phyloP scores from a whole-genome alignment of 192 early-diverging fungal genomes.

The Entomortierella lignicola region DNA sequence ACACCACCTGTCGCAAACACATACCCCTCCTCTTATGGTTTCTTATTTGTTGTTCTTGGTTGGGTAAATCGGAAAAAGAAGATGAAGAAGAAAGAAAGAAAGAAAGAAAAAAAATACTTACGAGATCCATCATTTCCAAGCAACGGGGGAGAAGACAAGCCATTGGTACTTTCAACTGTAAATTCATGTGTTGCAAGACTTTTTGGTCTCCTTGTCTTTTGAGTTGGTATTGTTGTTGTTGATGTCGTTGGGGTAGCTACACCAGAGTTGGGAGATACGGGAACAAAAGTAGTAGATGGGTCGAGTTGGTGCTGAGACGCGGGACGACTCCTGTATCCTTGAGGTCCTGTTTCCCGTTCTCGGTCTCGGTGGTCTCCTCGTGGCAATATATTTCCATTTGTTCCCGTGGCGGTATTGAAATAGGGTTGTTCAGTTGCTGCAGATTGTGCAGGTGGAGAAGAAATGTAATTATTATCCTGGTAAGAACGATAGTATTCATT shows the following conservation, averaged over 20 bases:
- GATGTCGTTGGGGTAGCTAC: not conserved
- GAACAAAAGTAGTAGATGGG: slow-evolving; percentile 6
- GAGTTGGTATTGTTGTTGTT: slow-evolving; percentile 1
- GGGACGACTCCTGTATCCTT: slow-evolving; percentile 41
- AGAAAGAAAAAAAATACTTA: slow-evolving; percentile 10
- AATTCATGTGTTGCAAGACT: slow-evolving; percentile 45
- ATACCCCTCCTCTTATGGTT: no score
- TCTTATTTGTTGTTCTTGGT: not conserved
- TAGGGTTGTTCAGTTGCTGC: slow-evolving; percentile 15
- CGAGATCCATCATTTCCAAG: slow-evolving; percentile 26
- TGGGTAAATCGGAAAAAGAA: not conserved
- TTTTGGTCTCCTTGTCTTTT: slow-evolving; percentile 42
- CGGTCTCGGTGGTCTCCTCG: slow-evolving; percentile 24
- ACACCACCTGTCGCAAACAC: no score
- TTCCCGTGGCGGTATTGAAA: slow-evolving; percentile 16
- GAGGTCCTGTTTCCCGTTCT: slow-evolving; percentile 10
- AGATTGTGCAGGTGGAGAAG: not conserved
- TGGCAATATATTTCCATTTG: slow-evolving; percentile 22
- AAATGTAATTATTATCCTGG: not conserved
- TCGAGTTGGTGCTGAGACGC: slow-evolving; percentile 34
- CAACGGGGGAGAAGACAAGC: not conserved
- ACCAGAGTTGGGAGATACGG: not conserved
- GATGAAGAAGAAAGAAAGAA: not conserved
- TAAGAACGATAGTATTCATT: slow-evolving; percentile 4
- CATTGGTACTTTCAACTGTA: slow-evolving; percentile 13